Evolutionary conservation across 352 stramenopile species (phyloP).

Genomic region (Thalassiosira hispida): DNA sequence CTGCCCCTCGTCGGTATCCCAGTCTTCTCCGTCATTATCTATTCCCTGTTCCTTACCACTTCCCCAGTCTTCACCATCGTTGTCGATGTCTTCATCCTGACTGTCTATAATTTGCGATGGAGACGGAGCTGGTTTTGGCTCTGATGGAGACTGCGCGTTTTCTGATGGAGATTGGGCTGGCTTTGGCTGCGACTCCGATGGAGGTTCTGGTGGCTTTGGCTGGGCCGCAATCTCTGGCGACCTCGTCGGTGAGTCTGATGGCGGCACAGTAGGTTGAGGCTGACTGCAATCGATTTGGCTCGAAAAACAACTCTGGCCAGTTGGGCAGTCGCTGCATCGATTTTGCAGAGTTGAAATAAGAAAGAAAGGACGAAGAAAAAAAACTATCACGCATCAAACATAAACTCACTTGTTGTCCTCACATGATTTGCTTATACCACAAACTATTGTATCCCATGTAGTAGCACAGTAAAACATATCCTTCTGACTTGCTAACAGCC

Average conservation of each 20-base stretch:
- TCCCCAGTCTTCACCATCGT: constrained; percentile 35
- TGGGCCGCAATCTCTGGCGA: neutral
- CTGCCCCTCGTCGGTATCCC: neutral
- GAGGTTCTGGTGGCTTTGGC: neutral
- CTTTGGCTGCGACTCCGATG: neutral
- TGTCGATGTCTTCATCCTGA: constrained; percentile 10
- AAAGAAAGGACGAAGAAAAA: neutral
- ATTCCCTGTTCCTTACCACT: constrained; percentile 13
- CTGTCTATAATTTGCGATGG: constrained; percentile 1
- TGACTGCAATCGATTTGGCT: constrained; percentile 39
- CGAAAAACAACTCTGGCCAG: constrained; percentile 42
- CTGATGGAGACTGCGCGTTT: neutral
- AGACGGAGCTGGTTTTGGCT: neutral
- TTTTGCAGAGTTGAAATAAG: neutral
- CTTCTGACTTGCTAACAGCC: constrained; percentile 40
- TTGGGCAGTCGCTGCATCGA: constrained; percentile 34
- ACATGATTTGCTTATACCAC: constrained; percentile 43
- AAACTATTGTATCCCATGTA: constrained; percentile 45
- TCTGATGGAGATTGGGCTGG: neutral
- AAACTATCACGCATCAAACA: neutral
- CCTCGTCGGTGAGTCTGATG: constrained; percentile 9
- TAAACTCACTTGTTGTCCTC: constrained; percentile 37
- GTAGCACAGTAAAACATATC: constrained; percentile 48
- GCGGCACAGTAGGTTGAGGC: constrained; percentile 16
- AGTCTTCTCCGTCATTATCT: constrained; percentile 31